A percentile compares a stretch with the other conserved stretches of the same genome.
Evolutionary conservation across 371 early-diverging fungal species (phyloP).

Genomic region (Chytridium lagenaria): DNA sequence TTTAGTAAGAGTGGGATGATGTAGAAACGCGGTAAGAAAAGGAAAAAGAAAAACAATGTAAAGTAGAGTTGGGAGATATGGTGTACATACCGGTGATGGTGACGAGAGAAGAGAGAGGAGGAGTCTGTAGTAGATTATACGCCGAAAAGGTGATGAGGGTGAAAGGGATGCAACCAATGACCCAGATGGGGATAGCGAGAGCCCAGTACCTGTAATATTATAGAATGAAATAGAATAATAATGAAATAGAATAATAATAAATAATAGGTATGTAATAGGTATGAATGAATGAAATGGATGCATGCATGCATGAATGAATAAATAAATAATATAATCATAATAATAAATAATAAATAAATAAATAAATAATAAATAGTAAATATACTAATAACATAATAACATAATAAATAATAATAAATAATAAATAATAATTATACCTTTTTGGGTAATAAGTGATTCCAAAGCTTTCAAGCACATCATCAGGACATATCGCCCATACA

Average conservation of each 20-base stretch:
- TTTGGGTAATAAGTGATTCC: slow-evolving; percentile 83
- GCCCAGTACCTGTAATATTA: slow-evolving; percentile 87
- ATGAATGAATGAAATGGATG: not conserved
- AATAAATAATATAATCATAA: too few species aligned
- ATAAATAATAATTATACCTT: slow-evolving; percentile 48
- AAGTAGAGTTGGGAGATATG: not conserved
- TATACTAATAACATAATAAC: too few species aligned
- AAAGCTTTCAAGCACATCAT: slow-evolving; percentile 67
- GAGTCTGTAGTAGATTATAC: slow-evolving; percentile 72
- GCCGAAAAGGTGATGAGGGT: slow-evolving; percentile 71
- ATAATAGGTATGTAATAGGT: not conserved
- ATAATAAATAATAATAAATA: not conserved
- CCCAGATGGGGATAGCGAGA: slow-evolving; percentile 74
- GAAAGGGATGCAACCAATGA: slow-evolving; percentile 72
- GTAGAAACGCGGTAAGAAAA: too few species aligned
- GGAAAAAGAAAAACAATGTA: too few species aligned
- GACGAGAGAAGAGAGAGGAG: slow-evolving; percentile 65
- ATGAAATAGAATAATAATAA: too few species aligned
- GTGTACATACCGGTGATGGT: slow-evolving; percentile 70
- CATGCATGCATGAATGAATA: not conserved
- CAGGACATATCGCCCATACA: slow-evolving; percentile 84
- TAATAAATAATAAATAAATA: not conserved
- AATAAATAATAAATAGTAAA: not conserved
- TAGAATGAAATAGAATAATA: too few species aligned
- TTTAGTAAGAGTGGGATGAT: too few species aligned